Conservation (phyloP, 1,139 yeast genomes). For the Yamadazyma atmosphaerica region DNA sequence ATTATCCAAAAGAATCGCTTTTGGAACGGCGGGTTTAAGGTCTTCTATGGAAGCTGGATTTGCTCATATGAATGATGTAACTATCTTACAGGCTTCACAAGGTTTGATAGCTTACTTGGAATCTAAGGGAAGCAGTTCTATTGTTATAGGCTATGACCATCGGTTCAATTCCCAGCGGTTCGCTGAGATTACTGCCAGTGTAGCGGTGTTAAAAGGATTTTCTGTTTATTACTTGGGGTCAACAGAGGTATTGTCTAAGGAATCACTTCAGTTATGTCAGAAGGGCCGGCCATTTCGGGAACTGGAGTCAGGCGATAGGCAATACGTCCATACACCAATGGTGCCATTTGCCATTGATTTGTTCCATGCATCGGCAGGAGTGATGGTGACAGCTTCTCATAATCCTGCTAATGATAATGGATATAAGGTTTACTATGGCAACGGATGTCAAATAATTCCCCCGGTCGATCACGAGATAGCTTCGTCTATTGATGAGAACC, state of each 20-base stretch:
- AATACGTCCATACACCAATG: conserved; percentile 81
- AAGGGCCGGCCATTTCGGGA: too few species aligned
- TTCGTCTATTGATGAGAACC: conserved; percentile 54
- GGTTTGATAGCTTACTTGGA: conserved; percentile 71
- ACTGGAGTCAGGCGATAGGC: conserved; percentile 16
- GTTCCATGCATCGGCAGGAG: conserved; percentile 70
- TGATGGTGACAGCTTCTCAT: conserved; percentile 96
- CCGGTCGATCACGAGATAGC: conserved; percentile 85
- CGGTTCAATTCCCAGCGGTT: conserved; percentile 76
- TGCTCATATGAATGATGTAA: conserved; percentile 83
- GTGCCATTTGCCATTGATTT: conserved; percentile 85
- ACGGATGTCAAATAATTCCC: conserved; percentile 95
- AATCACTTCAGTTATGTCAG: too few species aligned
- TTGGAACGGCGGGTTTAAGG: conserved; percentile 92
- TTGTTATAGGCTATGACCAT: conserved; percentile 92
- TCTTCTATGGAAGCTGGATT: conserved; percentile 91
- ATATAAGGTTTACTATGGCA: conserved; percentile 88
- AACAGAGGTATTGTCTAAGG: conserved; percentile 28
- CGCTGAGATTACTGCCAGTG: conserved; percentile 78
- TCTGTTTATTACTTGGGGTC: conserved; percentile 65
- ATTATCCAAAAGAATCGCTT: conserved; percentile 61
- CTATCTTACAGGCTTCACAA: conserved; percentile 89
- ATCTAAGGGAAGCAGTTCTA: conserved; percentile 23
- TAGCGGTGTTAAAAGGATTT: conserved; percentile 67
- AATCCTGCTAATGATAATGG: conserved; percentile 95